Evolutionary conservation across 164 flowering plant species (phyloP), one percentile per base, ranked within the genome.

Genomic region (Brasenia schreberi): DNA sequence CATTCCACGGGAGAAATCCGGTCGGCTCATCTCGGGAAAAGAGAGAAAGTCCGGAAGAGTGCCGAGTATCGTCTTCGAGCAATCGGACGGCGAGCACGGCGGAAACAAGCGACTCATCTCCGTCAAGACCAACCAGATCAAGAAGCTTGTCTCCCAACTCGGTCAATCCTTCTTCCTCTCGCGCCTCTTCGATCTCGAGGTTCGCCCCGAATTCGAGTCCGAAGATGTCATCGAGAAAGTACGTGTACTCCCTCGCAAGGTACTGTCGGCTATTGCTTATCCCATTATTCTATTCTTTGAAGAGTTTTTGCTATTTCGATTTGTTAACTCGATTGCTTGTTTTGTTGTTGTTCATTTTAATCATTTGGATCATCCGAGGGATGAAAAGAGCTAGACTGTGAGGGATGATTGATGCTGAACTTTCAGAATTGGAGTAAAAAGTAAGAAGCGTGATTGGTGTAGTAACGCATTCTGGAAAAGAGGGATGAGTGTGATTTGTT

Each of bases 61-160:
- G 4, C 97, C 97, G 1, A 81, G 90, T 77, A 85, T 92, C 66
- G 81, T 95, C 5, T 92, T 91, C 69, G 97, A 91, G 79, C 94
- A 88, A 65, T 89, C 85, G 61, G 89, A 88, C 64, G 99, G 99
- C 3, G 84, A 92, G 65, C 85, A 85, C 43, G 97, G 99, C 11
- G 99, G 99, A 42, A 91, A 95, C 77, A 95, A 95, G 78, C 74
- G 94, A 9, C 82, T 95, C 61, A 81, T 95, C 19, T 88, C 97
- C 4, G 94, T 95, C 0, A 74, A 72, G 70, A 75, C 70, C 16
- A 85, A 85, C 67, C 99, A 92, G 86, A 88, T 95, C 66, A 79
- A 77, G 76, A 91, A 91, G 75, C 83, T 94, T 11, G 87, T 88
- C 19, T 78, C 66, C 49, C 85, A 81, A 52, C 63, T 84, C 10